Evolutionary conservation across 2,329 filamentous ascomycete species (phyloP), one percentile per base, ranked within the genome.

Genomic region (Fusarium clavum): DNA sequence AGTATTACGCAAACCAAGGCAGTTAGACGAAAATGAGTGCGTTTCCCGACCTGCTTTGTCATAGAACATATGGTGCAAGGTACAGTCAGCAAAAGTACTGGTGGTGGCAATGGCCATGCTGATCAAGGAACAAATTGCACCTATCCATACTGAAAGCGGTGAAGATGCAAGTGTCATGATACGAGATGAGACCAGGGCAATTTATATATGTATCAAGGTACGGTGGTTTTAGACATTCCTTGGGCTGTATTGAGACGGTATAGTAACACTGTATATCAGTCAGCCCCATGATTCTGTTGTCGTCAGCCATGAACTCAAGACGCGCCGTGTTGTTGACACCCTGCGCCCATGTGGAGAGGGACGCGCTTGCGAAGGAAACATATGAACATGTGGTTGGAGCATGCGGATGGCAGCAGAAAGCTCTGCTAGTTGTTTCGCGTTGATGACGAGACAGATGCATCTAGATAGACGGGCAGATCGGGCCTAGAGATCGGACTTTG

Each of bases 301-400:
- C 63, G 54, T 68, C 63, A 71, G 67, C 67, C 25, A 49, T 69
- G 56, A 57, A 40, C 61, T 67, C 67, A 46, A 56, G 45, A 66
- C 20, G 43, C 47, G 16, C 52, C 29, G 61, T 52, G 57, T 63
- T 54, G 25, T 30, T 24, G 30, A 22, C n/a, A 29, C 27, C 18
- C n/a, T 29, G 32, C 14, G 14, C 27, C n/a, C 10, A 18, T 43
- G 49, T 41, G 34, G 49, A 53, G 9, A 27, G 38, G 49, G 24
- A 24, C 18, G 49, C 43, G 34, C 49, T 43, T 27, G 13, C n/a
- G 12, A 29, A 7, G 11, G 20, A 27, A 34, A 27, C 16, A 29
- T 55, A 9, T 27, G 41, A 20, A 9, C 16, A 20, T 13, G 30
- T 29, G n/a, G 34, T 48, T 51, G 30, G 48, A 16, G 27, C 12